These are phyloP conservation scores for Macroventuria anomochaeta DNA, from an alignment of 2,329 filamentous ascomycete species.

Conservation along the genomic window DNA sequence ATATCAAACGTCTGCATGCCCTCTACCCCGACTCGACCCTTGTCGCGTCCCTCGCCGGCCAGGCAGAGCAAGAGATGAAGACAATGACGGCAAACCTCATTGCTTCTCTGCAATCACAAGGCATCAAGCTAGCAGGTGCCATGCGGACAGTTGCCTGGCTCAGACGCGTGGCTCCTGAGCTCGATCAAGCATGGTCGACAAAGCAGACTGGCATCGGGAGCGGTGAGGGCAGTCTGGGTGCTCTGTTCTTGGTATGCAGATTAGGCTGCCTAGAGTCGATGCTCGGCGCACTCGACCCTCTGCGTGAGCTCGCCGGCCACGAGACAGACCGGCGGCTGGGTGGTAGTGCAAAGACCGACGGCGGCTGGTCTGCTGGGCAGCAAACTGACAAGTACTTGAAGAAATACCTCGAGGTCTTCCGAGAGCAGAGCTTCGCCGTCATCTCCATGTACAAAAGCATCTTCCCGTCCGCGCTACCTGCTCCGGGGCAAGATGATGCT, in stretches of 20 bases:
- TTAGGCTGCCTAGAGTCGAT: conserved; percentile 79
- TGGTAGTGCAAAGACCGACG: conserved; percentile 49
- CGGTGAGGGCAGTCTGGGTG: conserved; percentile 73
- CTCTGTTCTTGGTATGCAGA: conserved; percentile 86
- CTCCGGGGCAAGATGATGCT: conserved; percentile 40
- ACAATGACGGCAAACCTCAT: conserved; percentile 88
- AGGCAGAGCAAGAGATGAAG: conserved; percentile 87
- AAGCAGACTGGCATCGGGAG: conserved; percentile 42
- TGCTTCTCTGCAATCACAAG: conserved; percentile 73
- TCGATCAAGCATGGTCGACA: conserved; percentile 59
- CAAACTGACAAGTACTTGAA: conserved; percentile 95
- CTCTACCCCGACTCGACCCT: conserved; percentile 82
- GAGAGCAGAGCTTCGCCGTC: conserved; percentile 95
- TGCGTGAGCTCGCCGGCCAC: conserved; percentile 88
- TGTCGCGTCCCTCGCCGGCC: conserved; percentile 72
- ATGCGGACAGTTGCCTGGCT: conserved; percentile 93
- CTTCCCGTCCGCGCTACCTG: conserved; percentile 68
- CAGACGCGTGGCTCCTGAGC: conserved; percentile 81
- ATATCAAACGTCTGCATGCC: conserved; percentile 83
- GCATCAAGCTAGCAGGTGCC: conserved; percentile 85
- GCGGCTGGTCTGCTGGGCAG: conserved; percentile 72
- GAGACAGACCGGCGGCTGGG: conserved; percentile 64
- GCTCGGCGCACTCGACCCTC: conserved; percentile 81
- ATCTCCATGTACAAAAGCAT: conserved; percentile 94
- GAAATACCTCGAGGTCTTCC: conserved; percentile 94